Evolutionary conservation across 1,284 basidiomycete species (phyloP).

Genomic region (Trichosporon asahii): DNA sequence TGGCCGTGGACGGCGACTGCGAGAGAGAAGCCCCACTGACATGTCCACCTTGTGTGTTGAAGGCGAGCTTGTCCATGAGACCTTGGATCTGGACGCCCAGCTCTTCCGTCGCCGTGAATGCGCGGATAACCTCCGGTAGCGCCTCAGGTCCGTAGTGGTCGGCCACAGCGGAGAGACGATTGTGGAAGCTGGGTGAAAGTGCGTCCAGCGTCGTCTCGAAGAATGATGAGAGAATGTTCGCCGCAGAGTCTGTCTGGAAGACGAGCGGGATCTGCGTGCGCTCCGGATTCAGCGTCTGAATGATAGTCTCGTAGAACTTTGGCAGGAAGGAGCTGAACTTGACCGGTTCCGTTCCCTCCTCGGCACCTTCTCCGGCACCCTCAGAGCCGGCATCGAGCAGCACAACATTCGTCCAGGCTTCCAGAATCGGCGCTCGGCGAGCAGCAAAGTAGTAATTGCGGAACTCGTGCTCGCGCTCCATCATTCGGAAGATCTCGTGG

Average conservation of each 20-base stretch:
- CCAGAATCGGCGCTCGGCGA: slow-evolving; percentile 62
- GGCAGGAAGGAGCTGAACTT: slow-evolving; percentile 66
- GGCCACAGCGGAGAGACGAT: slow-evolving; percentile 66
- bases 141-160: slow-evolving; percentile 63
- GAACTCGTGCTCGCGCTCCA: slow-evolving; percentile 85
- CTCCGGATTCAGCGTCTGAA: slow-evolving; percentile 65
- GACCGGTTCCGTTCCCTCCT: slow-evolving; percentile 35
- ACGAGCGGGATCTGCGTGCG: slow-evolving; percentile 70
- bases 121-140: slow-evolving; percentile 66
- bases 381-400: slow-evolving; percentile 12
- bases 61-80: slow-evolving; percentile 63
- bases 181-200: slow-evolving; percentile 72
- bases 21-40: slow-evolving; percentile 24
- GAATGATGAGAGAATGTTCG: slow-evolving; percentile 68
- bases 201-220: slow-evolving; percentile 72
- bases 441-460: slow-evolving; percentile 88
- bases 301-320: slow-evolving; percentile 59
- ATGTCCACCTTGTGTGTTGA: slow-evolving; percentile 38
- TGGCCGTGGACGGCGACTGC: slow-evolving; percentile 13
- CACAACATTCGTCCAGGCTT: slow-evolving; percentile 62
- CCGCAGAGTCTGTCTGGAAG: slow-evolving; percentile 61
- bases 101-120: slow-evolving; percentile 71
- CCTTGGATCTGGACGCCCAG: slow-evolving; percentile 69
- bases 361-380: slow-evolving; percentile 7
- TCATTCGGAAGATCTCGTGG: slow-evolving; percentile 79